Evolutionary conservation across 2,329 filamentous ascomycete species (phyloP).

Genomic region (Neofusicoccum umdonicola): DNA sequence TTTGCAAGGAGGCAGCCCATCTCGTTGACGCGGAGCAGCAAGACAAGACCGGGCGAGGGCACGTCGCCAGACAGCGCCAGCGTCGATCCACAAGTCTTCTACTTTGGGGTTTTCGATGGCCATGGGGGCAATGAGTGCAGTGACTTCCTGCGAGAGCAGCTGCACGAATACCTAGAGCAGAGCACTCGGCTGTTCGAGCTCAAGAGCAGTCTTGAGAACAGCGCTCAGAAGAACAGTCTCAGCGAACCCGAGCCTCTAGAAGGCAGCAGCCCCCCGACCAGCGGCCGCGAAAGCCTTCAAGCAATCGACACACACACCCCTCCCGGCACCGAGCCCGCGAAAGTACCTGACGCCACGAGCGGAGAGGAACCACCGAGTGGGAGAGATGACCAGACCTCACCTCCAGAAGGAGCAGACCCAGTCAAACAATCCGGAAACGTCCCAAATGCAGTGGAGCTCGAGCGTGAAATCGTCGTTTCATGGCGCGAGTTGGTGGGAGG

Average conservation of each 20-base stretch:
- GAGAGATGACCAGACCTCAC: conserved; percentile 19
- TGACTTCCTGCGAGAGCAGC: conserved; percentile 75
- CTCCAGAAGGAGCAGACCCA: conserved; percentile 24
- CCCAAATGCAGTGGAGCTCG: conserved; percentile 64
- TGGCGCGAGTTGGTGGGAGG: conserved; percentile 88
- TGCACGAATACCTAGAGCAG: conserved; percentile 87
- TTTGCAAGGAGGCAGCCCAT: conserved; percentile 83
- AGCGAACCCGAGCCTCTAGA: neutral
- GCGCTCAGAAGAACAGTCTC: conserved; percentile 10
- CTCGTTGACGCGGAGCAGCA: conserved; percentile 47
- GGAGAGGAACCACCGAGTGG: conserved; percentile 25
- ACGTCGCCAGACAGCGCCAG: conserved; percentile 72
- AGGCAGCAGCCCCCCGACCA: neutral
- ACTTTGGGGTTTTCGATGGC: conserved; percentile 94
- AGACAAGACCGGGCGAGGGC: conserved; percentile 25
- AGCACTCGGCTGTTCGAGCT: conserved; percentile 74
- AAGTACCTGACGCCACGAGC: conserved; percentile 27
- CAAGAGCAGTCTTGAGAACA: conserved; percentile 63
- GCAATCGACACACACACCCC: conserved; percentile 51
- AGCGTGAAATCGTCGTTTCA: conserved; percentile 67
- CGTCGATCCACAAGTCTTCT: conserved; percentile 94
- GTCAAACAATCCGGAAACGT: conserved; percentile 47
- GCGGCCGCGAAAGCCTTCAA: conserved; percentile 37
- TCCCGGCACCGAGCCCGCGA: conserved; percentile 40
- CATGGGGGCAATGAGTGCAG: conserved; percentile 90